Base-by-base conservation (phyloP, 1,284 basidiomycete species). In the Trichosporon ovoides region DNA sequence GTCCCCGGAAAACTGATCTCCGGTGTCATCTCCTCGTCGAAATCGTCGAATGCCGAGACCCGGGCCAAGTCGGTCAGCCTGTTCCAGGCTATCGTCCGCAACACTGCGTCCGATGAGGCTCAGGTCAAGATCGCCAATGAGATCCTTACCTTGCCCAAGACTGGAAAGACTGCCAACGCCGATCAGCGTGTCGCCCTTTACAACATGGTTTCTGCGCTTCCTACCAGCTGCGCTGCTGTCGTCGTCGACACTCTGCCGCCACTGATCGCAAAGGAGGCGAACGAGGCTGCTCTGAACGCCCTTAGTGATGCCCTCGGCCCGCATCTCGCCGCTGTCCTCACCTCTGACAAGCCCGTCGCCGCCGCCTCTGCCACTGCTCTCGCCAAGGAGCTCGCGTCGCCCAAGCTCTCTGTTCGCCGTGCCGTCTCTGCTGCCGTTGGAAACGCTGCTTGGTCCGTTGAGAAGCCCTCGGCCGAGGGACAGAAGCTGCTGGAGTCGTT, bases 121-220 rank as follows among this genome's bases (percentile, higher is more conserved):
- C 68, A 69, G 20, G 64, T 69, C 12, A 80, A 81, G 55, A 65
- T 81, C 3, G 81, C 83, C 5, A 82, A 80, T 11, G 89, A 93
- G 63, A 76, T 93, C 2, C 79, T 92, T 13, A 78, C 79, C 14
- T 80, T 91, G 0, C 87, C 90, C 5, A 87, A 88, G 69, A 77
- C 85, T 0, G 87, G 90, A 34, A 97, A 95, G 79, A 89, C 90
- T 0, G 79, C 86, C 0, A 89, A 89, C 2, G 83, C 88, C 3
- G 92, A 94, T 60, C 91, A 97, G 71, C 86, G 92, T n/a, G 76
- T 85, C 6, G 81, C 86, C 0, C 79, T 97, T 11, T 92, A 89
- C 75, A 82, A 83, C 9, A 90, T 96, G 84, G 80, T 91, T 2
- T 75, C 81, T 3, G 75, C 71, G 34, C 64, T 94, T 4, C 81